Percentiles rank a stretch among this genome's conserved stretches.
phyloP scores from a whole-genome alignment of 768 basidiomycete species.

The Termitomyces sp. region DNA sequence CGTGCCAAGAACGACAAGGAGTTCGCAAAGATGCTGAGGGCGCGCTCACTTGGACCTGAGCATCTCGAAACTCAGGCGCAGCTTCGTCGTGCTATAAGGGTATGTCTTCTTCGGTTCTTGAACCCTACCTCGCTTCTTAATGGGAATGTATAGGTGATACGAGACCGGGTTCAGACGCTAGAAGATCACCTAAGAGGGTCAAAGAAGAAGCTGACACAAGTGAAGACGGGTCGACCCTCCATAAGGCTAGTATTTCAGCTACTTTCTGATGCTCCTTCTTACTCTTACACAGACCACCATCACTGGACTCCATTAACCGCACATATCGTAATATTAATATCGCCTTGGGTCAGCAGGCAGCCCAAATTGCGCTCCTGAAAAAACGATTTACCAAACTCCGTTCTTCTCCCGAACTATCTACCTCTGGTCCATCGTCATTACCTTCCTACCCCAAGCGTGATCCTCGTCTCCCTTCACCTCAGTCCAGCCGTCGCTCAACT shows the following conservation, averaged over 20 bases:
- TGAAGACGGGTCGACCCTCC: conserved; percentile 57
- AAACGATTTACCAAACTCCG: conserved; percentile 53
- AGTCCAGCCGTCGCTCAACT: conserved; percentile 29
- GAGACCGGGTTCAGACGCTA: conserved; percentile 73
- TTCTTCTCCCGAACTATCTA: conserved; percentile 21
- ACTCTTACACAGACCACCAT: conserved; percentile 58
- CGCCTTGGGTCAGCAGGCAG: conserved; percentile 59
- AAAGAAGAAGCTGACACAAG: conserved; percentile 65
- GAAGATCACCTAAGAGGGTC: conserved; percentile 69
- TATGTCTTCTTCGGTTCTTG: conserved; percentile 30
- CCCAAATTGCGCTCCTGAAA: conserved; percentile 49
- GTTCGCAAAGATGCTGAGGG: conserved; percentile 71
- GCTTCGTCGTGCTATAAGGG: conserved; percentile 69
- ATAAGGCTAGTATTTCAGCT: conserved; percentile 49
- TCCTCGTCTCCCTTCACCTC: conserved; percentile 37
- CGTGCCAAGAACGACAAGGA: conserved; percentile 76
- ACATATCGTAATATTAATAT: conserved; percentile 84
- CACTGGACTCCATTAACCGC: conserved; percentile 80
- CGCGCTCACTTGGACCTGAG: conserved; percentile 83
- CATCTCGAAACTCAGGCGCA: conserved; percentile 80
- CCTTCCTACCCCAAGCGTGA: conserved; percentile 30
- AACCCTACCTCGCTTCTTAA: neutral
- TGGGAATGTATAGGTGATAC: conserved; percentile 47
- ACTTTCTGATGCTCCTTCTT: neutral
- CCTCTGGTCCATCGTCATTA: neutral